phyloP scores from a whole-genome alignment of 2,329 filamentous ascomycete species.

The Colletotrichum tanaceti region DNA sequence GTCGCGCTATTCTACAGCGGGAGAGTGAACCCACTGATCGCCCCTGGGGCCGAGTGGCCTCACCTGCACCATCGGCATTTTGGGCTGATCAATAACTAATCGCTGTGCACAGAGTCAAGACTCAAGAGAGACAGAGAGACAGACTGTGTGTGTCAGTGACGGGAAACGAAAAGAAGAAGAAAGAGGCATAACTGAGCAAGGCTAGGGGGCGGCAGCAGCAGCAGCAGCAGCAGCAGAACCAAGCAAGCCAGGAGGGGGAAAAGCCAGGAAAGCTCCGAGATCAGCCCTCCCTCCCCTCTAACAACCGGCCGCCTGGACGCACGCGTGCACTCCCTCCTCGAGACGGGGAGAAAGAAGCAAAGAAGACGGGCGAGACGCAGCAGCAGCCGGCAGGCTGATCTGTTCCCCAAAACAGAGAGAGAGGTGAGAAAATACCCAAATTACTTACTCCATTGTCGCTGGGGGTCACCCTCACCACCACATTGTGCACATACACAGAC shows the following conservation, averaged over 20 bases:
- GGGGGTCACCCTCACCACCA: background rate
- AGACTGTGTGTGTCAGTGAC: background rate
- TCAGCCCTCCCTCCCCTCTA: conserved; percentile 1
- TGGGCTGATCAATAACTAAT: conserved; percentile 39
- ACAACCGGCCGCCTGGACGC: background rate
- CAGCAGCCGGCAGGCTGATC: conserved; percentile 17
- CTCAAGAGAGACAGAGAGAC: conserved; percentile 14
- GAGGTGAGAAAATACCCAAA: conserved; percentile 2
- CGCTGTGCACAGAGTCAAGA: conserved; percentile 9
- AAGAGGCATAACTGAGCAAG: conserved; percentile 2
- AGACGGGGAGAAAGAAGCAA: conserved; percentile 5
- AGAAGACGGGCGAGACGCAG: background rate
- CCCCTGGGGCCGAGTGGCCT: conserved; percentile 37
- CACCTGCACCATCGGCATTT: conserved; percentile 41
- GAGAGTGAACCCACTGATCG: conserved; percentile 41
- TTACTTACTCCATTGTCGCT: background rate
- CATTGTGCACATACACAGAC: too few relatives aligned
- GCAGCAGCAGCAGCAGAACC: background rate
- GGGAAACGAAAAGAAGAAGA: conserved; percentile 16
- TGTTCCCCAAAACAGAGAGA: conserved; percentile 18
- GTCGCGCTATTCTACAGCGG: conserved; percentile 40
- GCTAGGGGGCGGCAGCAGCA: background rate
- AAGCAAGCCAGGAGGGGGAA: conserved; percentile 8
- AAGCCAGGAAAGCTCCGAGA: conserved; percentile 37
- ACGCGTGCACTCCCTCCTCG: conserved; percentile 19